These are phyloP conservation scores for Scytalidium lignicola DNA, from an alignment of 2,329 filamentous ascomycete species.

Conservation along the genomic window DNA sequence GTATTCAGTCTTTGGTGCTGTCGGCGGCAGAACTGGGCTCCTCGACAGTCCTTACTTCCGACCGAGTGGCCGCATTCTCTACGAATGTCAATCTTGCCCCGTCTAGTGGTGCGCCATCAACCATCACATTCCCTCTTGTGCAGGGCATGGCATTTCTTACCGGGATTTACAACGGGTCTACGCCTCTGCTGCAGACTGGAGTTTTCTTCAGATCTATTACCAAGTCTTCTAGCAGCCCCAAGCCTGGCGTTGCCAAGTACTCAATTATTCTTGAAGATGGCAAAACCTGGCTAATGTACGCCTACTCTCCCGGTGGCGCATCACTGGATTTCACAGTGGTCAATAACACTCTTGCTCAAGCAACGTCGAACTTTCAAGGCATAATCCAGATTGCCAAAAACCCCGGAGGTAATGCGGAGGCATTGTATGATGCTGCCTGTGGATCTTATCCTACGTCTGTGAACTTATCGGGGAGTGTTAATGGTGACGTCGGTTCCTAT, in stretches of 20 bases:
- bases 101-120: constrained; percentile 45
- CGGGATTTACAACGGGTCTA: constrained; percentile 64
- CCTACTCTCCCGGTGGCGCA: constrained; percentile 52
- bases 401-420: constrained; percentile 55
- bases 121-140: constrained; percentile 73
- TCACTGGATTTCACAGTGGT: constrained; percentile 63
- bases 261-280: constrained; percentile 67
- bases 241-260: constrained; percentile 69
- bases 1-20: constrained; percentile 74
- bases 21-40: constrained; percentile 69
- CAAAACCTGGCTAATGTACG: constrained; percentile 76
- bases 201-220: constrained; percentile 69
- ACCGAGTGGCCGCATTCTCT: constrained; percentile 52
- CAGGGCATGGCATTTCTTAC: constrained; percentile 91
- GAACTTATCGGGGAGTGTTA: constrained; percentile 57
- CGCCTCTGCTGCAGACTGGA: constrained; percentile 68
- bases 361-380: constrained; percentile 66
- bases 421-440: constrained; percentile 67
- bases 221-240: constrained; percentile 48
- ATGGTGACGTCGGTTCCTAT: constrained; percentile 62
- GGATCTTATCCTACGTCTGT: constrained; percentile 69
- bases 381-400: constrained; percentile 80
- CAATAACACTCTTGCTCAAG: constrained; percentile 60
- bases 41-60: constrained; percentile 50
- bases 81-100: constrained; percentile 63